Evolutionary conservation across 768 basidiomycete species (phyloP), one percentile per base, ranked within the genome.

Genomic region (Cystofilobasidium bisporidii): DNA sequence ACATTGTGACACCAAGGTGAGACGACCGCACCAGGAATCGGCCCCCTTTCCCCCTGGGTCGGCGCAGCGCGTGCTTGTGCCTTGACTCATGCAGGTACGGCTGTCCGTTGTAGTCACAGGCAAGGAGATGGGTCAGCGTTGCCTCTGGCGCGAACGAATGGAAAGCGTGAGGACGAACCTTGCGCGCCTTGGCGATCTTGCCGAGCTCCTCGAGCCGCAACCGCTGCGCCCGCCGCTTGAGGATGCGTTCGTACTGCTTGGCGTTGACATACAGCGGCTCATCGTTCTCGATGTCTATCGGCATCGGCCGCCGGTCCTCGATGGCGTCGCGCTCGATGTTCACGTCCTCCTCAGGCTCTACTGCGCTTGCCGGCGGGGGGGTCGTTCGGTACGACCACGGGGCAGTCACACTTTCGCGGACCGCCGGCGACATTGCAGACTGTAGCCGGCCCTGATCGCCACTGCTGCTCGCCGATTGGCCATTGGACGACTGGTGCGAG

Each of bases 261-360:
- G 96, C 94, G 73, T 99, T 99, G 68, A 99, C 96, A 79, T 97
- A 97, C 72, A 99, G 86, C 32, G 96, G 94, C 77, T 99, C 94
- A 71, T 97, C 92, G 79, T 97, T 93, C 33, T 63, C 45, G 24
- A 45, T 36, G 41, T 58, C 58, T 45, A 61, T 33, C n/a, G 45
- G 22, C 22, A 55, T 18, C 26, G 53, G 28, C n/a, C 10, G 53
- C 3, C 9, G 53, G 8, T 28, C 15, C 48, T 50, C 28, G 28
- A 30, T 30, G 53, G 4, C 53, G 28, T 2, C 26, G 14, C 2
- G 28, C 18, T 32, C 26, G 28, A 22, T n/a, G 53, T 30, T 14
- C 2, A 32, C 53, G 53, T 56, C 53, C 28, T 56, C 53, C 2
- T 30, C 28, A 20, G 30, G 28, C 1, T 56, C 28, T 3, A 32